Percentiles rank a stretch among this genome's conserved stretches.
These are phyloP conservation scores for Avena insularis DNA, from an alignment of 176 grass and related monocot genomes.

Conservation along the genomic window DNA sequence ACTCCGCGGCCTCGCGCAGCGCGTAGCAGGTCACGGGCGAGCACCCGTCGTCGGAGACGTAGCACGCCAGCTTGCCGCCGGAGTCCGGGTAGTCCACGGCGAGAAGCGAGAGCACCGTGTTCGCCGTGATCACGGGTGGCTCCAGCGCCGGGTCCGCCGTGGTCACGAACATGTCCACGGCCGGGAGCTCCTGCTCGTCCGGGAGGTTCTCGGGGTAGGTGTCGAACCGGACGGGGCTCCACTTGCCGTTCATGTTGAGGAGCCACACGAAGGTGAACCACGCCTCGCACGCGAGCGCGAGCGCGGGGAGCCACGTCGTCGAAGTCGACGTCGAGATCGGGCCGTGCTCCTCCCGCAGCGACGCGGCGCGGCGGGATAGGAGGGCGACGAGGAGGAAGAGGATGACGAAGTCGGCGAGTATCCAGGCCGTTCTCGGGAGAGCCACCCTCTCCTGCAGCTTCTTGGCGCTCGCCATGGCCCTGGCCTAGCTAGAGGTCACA, in stretches of 20 bases:
- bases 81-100: slow-evolving; percentile 60
- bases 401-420: slow-evolving; percentile 32
- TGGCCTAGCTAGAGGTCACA: not conserved
- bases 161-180: slow-evolving; percentile 71
- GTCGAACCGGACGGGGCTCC: slow-evolving; percentile 43
- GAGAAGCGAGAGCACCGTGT: slow-evolving; percentile 71
- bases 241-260: slow-evolving; percentile 51
- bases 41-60: slow-evolving; percentile 69
- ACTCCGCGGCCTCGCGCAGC: slow-evolving; percentile 43
- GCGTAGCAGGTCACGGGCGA: slow-evolving; percentile 54
- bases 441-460: slow-evolving; percentile 47
- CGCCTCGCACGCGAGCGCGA: slow-evolving; percentile 49
- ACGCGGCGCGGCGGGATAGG: slow-evolving; percentile 4
- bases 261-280: slow-evolving; percentile 59
- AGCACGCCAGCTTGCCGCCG: slow-evolving; percentile 56
- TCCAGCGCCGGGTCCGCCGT: slow-evolving; percentile 60
- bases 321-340: not conserved
- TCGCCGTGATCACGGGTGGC: slow-evolving; percentile 55
- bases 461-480: slow-evolving; percentile 17
- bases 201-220: slow-evolving; percentile 41
- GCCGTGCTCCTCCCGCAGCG: not conserved
- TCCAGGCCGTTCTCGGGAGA: slow-evolving; percentile 18
- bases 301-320: slow-evolving; percentile 33
- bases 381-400: slow-evolving; percentile 47
- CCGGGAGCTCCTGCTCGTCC: slow-evolving; percentile 34